A percentile compares a stretch with the other conserved stretches of the same genome.
phyloP scores from a whole-genome alignment of 257 asterid genomes.

The Avicennia marina region DNA sequence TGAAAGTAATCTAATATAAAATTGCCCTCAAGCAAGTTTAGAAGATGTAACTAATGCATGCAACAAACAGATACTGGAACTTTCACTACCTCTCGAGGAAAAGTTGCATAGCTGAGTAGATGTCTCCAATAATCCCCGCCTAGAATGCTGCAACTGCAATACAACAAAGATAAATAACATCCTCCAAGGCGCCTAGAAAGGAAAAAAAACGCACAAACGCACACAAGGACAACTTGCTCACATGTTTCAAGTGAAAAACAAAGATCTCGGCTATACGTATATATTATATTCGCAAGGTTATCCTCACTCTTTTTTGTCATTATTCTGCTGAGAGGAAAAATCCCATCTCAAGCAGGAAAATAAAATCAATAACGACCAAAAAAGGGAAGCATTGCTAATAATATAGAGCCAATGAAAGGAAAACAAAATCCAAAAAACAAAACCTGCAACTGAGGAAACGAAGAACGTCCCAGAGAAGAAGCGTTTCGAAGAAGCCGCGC shows the following conservation, averaged over 20 bases:
- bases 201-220: too few species aligned
- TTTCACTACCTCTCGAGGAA: slow-evolving; percentile 55
- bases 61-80: neutral
- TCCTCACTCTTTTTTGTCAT: too few species aligned
- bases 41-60: slow-evolving; percentile 2
- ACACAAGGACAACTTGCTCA: too few species aligned
- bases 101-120: slow-evolving; percentile 37
- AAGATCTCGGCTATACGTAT: too few species aligned
- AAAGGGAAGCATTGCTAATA: neutral
- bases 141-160: slow-evolving; percentile 32
- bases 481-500: slow-evolving; percentile 54
- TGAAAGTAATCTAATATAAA: slow-evolving; percentile 1
- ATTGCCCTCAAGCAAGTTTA: neutral
- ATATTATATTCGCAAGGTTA: too few species aligned
- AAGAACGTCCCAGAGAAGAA: slow-evolving; percentile 37
- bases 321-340: too few species aligned
- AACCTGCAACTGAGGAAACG: slow-evolving; percentile 38
- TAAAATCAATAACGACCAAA: neutral
- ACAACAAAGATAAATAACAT: too few species aligned
- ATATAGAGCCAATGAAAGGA: neutral
- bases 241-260: too few species aligned
- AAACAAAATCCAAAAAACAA: neutral
- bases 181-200: too few species aligned
- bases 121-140: slow-evolving; percentile 40
- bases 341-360: too few species aligned